These are phyloP conservation scores for Setaria viridis DNA, from an alignment of 202 grass and related monocot species.

Conservation along the genomic window DNA sequence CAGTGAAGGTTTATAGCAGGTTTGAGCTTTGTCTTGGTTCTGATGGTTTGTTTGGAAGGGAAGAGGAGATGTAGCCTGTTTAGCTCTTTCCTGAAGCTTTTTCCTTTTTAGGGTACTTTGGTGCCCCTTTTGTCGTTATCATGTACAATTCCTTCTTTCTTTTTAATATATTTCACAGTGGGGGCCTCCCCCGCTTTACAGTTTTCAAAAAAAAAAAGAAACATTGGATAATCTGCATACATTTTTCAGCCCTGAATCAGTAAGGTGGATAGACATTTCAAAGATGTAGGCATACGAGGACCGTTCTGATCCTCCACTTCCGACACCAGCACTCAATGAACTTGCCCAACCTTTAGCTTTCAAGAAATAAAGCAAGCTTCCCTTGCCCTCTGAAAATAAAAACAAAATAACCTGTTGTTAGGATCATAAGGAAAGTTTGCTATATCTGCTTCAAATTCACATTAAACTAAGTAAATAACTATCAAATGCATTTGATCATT, in stretches of 20 bases:
- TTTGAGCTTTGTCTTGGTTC: background rate
- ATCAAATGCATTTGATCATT: slow-evolving; percentile 6
- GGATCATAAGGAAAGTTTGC: background rate
- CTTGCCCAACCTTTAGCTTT: slow-evolving; percentile 88
- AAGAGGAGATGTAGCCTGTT: background rate
- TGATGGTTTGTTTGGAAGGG: background rate
- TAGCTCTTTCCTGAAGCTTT: too few relatives aligned
- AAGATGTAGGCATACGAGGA: slow-evolving; percentile 93
- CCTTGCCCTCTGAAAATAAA: slow-evolving; percentile 88
- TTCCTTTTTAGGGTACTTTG: too few relatives aligned
- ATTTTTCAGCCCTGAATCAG: slow-evolving; percentile 90
- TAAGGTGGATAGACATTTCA: slow-evolving; percentile 79
- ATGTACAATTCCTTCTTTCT: too few relatives aligned
- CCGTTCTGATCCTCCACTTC: slow-evolving; percentile 66
- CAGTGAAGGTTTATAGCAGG: background rate
- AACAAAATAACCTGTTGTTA: slow-evolving; percentile 30
- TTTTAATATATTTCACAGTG: too few relatives aligned
- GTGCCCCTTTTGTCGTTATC: too few relatives aligned
- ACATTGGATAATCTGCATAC: slow-evolving; percentile 47
- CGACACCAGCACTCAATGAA: slow-evolving; percentile 84
- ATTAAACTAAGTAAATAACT: slow-evolving; percentile 25
- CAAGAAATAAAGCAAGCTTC: slow-evolving; percentile 91
- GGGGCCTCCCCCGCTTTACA: too few relatives aligned
- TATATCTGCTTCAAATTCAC: slow-evolving; percentile 15
- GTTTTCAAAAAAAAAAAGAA: background rate